Base-by-base conservation (phyloP, 495 filamentous ascomycete genomes). In the Penicillium maclennaniae region DNA sequence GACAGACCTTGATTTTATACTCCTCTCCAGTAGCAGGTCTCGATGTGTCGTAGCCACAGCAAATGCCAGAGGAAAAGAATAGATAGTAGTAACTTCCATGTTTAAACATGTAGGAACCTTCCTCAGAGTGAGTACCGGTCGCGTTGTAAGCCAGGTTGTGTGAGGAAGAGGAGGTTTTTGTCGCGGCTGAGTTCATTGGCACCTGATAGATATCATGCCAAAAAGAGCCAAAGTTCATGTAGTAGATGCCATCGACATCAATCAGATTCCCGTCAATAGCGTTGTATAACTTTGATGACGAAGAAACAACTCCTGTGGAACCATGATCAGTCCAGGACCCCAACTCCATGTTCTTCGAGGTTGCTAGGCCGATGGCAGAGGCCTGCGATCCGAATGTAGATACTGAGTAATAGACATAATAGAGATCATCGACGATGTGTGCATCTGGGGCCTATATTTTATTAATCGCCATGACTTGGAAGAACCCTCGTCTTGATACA, bases 401-500 rank as follows among this genome's bases (percentile, higher is more conserved):
- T 19, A 91, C 83, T 0, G 83, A 71, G 66, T 91, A 92, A 74
- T 87, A 90, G 17, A 87, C 71, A 61, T 87, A 80, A 69, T 90
- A 91, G 0, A 70, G 66, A 15, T 60, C 70, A 47, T 81, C 76
- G 6, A 88, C 69, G 12, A 78, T 53, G 28, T 71, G 59, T 17
- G 83, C 79, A 51, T 89, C 85, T 0, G 87, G 87, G 0, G 87
- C 87, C 86, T 87, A 0, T 16, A 9, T 45, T 53, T 31, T 2
- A 7, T 31, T 7, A 31, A 31, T 7, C 10, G 17, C 17, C 23
- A 21, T 49, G 0, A 1, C 23, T 10, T 25, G 10, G n/a, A 23
- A 31, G 21, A 3, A 31, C 27, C 6, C 4, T 1, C 27, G 4
- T 31, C 4, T 31, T 31, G 7, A 7, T 31, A 12, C 4, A 31